Percentiles rank a stretch among this genome's conserved stretches.
phyloP scores from a whole-genome alignment of 2,329 filamentous ascomycete species.

The Geosmithia flava region DNA sequence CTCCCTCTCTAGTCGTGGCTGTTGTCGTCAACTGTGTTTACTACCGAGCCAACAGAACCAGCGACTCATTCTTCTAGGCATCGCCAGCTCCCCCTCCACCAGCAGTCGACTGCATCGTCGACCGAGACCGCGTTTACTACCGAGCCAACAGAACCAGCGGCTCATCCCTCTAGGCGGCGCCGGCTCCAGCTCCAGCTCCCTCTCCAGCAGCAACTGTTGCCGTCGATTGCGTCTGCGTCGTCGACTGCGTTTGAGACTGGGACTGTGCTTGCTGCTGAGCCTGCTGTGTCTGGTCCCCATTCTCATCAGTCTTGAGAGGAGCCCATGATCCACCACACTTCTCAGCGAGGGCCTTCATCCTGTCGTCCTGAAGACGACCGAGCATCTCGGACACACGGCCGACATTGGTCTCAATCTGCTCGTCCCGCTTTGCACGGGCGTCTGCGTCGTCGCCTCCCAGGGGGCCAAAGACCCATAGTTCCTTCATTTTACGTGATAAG shows the following conservation, averaged over 20 bases:
- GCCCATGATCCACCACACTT: slow-evolving; percentile 23
- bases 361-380: slow-evolving; percentile 18
- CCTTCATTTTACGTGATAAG: slow-evolving; percentile 29
- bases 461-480: slow-evolving; percentile 31
- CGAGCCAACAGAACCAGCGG: too few relatives aligned
- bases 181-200: neutral
- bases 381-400: slow-evolving; percentile 19
- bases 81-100: neutral
- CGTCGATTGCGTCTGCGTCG: neutral
- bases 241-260: neutral
- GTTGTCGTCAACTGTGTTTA: too few relatives aligned
- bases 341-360: slow-evolving; percentile 20
- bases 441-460: slow-evolving; percentile 23
- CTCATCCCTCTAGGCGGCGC: neutral
- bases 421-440: slow-evolving; percentile 18
- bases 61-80: neutral
- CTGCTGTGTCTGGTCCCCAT: neutral
- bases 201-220: neutral
- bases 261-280: too few relatives aligned
- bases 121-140: too few relatives aligned
- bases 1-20: neutral
- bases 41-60: too few relatives aligned
- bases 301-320: neutral
- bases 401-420: slow-evolving; percentile 22
- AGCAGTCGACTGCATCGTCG: neutral